These are phyloP conservation scores for Diutina sp. DNA, from an alignment of 1,139 yeast genomes.

Conservation along the genomic window DNA sequence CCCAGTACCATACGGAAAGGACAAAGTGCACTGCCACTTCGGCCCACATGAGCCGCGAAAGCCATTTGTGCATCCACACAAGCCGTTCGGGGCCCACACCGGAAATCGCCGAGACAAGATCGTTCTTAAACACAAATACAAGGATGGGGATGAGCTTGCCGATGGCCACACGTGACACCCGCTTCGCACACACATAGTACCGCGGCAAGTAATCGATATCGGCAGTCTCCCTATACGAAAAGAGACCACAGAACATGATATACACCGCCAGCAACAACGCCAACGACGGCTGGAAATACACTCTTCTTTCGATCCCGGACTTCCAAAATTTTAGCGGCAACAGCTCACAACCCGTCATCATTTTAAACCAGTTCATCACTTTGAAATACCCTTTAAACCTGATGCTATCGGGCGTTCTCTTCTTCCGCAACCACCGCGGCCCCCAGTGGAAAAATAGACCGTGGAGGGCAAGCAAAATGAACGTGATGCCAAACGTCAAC, in stretches of 20 bases:
- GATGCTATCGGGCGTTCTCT: conserved; percentile 6
- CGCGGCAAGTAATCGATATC: conserved; percentile 29
- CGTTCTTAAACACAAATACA: conserved; percentile 25
- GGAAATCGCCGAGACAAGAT: conserved; percentile 23
- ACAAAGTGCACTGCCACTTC: conserved; percentile 25
- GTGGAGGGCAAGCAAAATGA: conserved; percentile 18
- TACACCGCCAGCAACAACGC: conserved; percentile 15
- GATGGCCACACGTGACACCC: conserved; percentile 29
- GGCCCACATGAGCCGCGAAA: conserved; percentile 26
- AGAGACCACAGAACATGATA: conserved; percentile 16
- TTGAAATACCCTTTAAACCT: conserved; percentile 11
- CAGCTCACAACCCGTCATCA: conserved; percentile 17
- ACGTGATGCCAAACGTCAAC: conserved; percentile 17
- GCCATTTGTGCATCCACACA: conserved; percentile 30
- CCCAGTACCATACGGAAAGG: conserved; percentile 26
- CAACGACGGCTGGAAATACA: conserved; percentile 30
- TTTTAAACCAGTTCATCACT: conserved; percentile 16
- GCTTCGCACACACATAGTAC: conserved; percentile 27
- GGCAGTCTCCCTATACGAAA: conserved; percentile 16
- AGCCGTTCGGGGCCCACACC: conserved; percentile 32
- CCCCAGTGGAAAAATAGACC: conserved; percentile 32
- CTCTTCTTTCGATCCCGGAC: background rate
- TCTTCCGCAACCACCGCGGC: conserved; percentile 15
- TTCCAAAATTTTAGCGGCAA: conserved; percentile 6
- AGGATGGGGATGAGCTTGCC: conserved; percentile 29